Evolutionary conservation across 176 grass and related monocot species (phyloP), one percentile per base, ranked within the genome.

Genomic region (Elaeis guineensis): DNA sequence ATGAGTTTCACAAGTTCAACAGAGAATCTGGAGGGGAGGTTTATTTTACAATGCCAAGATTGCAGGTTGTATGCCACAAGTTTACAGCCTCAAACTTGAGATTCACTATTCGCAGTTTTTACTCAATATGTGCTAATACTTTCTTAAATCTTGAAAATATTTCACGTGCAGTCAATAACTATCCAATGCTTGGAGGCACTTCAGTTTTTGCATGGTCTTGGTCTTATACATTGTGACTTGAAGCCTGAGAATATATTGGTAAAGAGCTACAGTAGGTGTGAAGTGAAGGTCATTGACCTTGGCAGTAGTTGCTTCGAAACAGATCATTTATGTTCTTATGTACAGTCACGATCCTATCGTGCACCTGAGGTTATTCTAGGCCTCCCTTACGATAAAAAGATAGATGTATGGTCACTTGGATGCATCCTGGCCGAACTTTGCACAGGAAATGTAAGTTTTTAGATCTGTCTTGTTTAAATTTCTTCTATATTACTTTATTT

Each of bases 191-290:
- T 98, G 58, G 87, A 98, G 82, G 88, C 93, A 6, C 73, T 98
- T n/a, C 84, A 92, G 69, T 98, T 98, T 85, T 26, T 98, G 63
- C 93, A 98, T 72, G 68, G 75, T 59, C 87, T 98, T 55, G 87
- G 93, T 72, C 84, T 98, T 75, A 98, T 98, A 67, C 93, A 98
- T 77, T 92, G 87, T 75, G 93, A 98, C 82, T 64, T 98, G 49
- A 98, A 98, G 78, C 93, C 93, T 35, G 93, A 98, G 68, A 98
- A 98, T 64, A 92, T 98, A 85, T 80, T 98, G 78, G 84, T 98
- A 59, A 98, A 98, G 72, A 92, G 87, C 79, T 98, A 98, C 55
- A 98, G 93, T 54, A 90, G 93, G 58, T 98, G 93, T 76, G 93
- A 98, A 80, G 72, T 98, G 54, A 98, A 98, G 65, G 93, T 98